Percentiles rank a stretch among this genome's conserved stretches.
phyloP scores from a whole-genome alignment of 2,329 filamentous ascomycete species.

The Coniochaeta hoffmannii region DNA sequence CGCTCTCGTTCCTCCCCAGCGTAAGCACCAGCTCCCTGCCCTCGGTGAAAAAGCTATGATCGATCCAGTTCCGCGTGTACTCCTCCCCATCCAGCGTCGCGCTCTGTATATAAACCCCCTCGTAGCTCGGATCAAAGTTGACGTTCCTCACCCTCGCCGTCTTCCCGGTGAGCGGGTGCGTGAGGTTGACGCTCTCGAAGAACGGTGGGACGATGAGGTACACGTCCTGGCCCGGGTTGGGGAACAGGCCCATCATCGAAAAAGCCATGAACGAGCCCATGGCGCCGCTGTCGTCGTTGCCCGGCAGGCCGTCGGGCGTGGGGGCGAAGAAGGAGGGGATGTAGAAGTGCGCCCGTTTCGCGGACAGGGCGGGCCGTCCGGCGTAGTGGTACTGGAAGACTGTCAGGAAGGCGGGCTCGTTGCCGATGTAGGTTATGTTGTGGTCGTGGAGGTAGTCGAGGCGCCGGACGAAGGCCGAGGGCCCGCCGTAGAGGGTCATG shows the following conservation, averaged over 20 bases:
- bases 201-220: slow-evolving; percentile 66
- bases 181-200: slow-evolving; percentile 54
- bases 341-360: slow-evolving; percentile 52
- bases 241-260: slow-evolving; percentile 64
- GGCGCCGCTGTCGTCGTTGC: slow-evolving; percentile 64
- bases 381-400: slow-evolving; percentile 66
- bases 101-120: slow-evolving; percentile 56
- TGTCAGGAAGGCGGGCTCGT: slow-evolving; percentile 53
- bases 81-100: slow-evolving; percentile 52
- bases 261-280: slow-evolving; percentile 63
- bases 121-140: slow-evolving; percentile 53
- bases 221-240: slow-evolving; percentile 60
- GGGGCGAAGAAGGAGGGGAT: slow-evolving; percentile 58
- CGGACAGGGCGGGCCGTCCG: slow-evolving; percentile 51
- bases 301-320: slow-evolving; percentile 52
- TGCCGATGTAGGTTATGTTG: slow-evolving; percentile 59
- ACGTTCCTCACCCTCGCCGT: slow-evolving; percentile 51
- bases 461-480: slow-evolving; percentile 46
- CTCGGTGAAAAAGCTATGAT: slow-evolving; percentile 59
- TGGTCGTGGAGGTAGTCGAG: slow-evolving; percentile 59
- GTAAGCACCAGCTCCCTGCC: slow-evolving; percentile 57
- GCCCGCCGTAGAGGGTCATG: slow-evolving; percentile 53
- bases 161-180: slow-evolving; percentile 48
- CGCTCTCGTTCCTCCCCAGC: slow-evolving; percentile 52
- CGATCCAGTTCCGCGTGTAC: slow-evolving; percentile 60